Percentiles rank a stretch among this genome's conserved stretches.
Conservation (phyloP, 768 basidiomycete genomes). For the Coprinellus micaceus region DNA sequence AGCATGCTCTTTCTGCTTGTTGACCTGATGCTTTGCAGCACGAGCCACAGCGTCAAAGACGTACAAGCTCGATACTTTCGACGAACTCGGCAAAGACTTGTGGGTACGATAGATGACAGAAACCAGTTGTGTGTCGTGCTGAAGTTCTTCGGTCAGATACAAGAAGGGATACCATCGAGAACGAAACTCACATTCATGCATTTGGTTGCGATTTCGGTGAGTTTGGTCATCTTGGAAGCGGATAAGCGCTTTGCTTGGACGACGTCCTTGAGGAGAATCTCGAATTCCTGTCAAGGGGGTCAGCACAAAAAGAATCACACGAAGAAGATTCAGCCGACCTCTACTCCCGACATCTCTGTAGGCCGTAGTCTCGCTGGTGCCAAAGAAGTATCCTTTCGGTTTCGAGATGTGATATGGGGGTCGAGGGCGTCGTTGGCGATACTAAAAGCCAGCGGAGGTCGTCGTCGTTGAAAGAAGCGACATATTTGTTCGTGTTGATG, state of each 20-base stretch:
- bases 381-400: background rate
- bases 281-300: slow-evolving; percentile 59
- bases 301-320: too few relatives aligned
- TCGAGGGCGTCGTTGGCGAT: background rate
- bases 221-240: slow-evolving; percentile 73
- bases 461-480: background rate
- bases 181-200: slow-evolving; percentile 63
- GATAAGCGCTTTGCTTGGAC: slow-evolving; percentile 83
- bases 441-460: background rate
- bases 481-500: slow-evolving; percentile 19
- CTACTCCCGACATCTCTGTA: background rate
- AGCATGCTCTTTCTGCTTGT: slow-evolving; percentile 67
- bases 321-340: background rate
- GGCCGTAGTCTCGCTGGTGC: background rate
- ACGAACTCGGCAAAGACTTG: slow-evolving; percentile 61
- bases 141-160: slow-evolving; percentile 1
- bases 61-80: slow-evolving; percentile 87
- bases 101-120: slow-evolving; percentile 87
- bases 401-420: background rate
- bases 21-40: slow-evolving; percentile 66
- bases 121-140: slow-evolving; percentile 87
- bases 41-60: slow-evolving; percentile 91
- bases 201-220: slow-evolving; percentile 76
- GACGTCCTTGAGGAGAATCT: slow-evolving; percentile 74
- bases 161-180: background rate